A percentile compares a stretch with the other conserved stretches of the same genome.
These are phyloP conservation scores for Epichloe glyceriae DNA, from an alignment of 2,329 filamentous ascomycete genomes.

Conservation along the genomic window DNA sequence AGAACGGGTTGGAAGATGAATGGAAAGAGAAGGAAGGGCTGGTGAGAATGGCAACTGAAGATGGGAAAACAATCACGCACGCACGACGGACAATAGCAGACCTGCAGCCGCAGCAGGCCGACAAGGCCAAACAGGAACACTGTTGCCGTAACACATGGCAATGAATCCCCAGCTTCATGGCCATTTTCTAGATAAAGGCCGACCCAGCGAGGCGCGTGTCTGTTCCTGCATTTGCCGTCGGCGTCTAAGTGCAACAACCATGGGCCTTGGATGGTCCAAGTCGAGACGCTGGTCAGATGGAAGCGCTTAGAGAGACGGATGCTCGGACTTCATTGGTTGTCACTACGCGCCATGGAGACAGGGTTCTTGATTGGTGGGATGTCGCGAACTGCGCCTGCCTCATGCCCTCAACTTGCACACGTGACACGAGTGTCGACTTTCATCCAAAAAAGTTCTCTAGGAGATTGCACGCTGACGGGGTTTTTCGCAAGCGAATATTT, in stretches of 20 bases:
- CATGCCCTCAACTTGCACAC: no score
- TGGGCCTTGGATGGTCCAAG: constrained; percentile 2
- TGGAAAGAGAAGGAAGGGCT: background rate
- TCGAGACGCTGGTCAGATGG: constrained; percentile 17
- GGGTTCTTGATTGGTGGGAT: constrained; percentile 15
- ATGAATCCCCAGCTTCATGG: background rate
- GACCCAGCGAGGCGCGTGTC: background rate
- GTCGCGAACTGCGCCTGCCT: background rate
- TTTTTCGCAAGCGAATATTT: no score
- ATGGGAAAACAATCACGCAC: constrained; percentile 7
- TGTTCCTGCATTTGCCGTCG: background rate
- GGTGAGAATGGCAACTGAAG: background rate
- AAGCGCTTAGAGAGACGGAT: constrained; percentile 22
- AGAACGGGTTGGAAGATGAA: background rate
- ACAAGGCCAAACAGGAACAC: background rate
- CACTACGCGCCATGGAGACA: constrained; percentile 15
- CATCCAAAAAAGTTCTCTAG: no score
- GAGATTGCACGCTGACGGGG: no score
- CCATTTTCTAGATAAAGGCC: background rate
- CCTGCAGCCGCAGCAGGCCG: background rate
- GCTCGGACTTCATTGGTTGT: constrained; percentile 15
- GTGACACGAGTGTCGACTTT: no score
- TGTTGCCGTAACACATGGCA: background rate
- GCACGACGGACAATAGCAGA: background rate
- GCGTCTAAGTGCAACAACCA: constrained; percentile 1